Evolutionary conservation across 441 rosid species (phyloP), one percentile per base, ranked within the genome.

Genomic region (Geranium incanum): DNA sequence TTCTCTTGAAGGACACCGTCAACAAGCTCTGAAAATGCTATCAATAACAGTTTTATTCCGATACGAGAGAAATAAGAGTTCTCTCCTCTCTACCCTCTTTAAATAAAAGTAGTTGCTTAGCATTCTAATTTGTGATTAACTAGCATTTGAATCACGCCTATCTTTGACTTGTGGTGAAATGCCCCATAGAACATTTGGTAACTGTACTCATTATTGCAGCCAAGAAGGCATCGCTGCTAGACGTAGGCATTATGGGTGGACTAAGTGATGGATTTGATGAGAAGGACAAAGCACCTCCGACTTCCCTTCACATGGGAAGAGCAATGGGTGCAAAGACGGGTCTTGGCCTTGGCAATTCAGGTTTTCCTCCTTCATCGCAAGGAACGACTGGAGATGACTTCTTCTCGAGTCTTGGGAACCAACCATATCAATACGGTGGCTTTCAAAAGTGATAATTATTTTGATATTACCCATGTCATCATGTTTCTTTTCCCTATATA

Each of bases 301-400:
- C 97, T 67, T 70, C 96, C 1, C 79, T 84, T 76, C 84, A 86
- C 77, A 84, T 86, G 89, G 97, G 97, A 50, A 87, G 88, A 81
- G 96, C 99, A 0, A 92, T 92, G 97, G 97, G 97, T 18, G 68
- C 83, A 8, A 91, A 95, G 57, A 80, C 93, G 0, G 93, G 95
- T 68, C 87, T 90, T 2, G 87, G 95, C 71, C 86, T 76, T 71
- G 57, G 57, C 13, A 50, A 50, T 4, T 82, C 93, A 4, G 87
- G 87, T 39, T 71, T 85, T 66, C 41, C 81, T 39, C 67, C 86
- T 63, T 55, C 89, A 28, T 82, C 81, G 70, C 50, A 9, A 43
- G 50, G 50, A 7, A 33, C 82, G 68, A 69, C 82, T 6, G 84
- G 74, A 66, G 97, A 86, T 66, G 93, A 88, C 66, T 83, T 88